Evolutionary conservation across 78 protist species (phyloP), one percentile per base, ranked within the genome.

Genomic region (Parvularia atlantis): DNA sequence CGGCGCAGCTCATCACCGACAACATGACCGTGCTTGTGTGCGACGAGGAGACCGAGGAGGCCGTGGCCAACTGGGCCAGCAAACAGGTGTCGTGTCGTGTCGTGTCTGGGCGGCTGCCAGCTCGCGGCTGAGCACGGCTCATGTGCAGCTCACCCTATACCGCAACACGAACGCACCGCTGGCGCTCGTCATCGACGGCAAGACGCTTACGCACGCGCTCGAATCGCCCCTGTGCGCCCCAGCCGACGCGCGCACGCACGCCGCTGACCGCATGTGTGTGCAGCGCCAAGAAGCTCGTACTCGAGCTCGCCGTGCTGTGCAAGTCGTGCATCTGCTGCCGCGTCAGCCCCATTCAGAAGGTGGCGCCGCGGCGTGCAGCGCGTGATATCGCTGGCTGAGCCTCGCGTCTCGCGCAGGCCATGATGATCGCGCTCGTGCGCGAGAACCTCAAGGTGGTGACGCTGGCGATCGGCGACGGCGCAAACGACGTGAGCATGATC

Each of bases 331-430:
- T 94, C 14, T 83, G 83, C 24, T 94, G 98, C 85, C 81, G 98
- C 24, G 91, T 80, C 37, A 36, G 91, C 6, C 96, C 96, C 2
- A 1, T 33, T 2, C 98, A 94, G 69, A 94, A 94, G 75, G 92
- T 90, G n/a, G n/a, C n/a, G n/a, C n/a, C n/a, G n/a, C n/a, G n/a
- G n/a, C n/a, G n/a, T n/a, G n/a, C n/a, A n/a, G n/a, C n/a, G n/a
- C n/a, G 24, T 37, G 54, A 20, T 50, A 50, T n/a, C n/a, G n/a
- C n/a, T n/a, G n/a, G n/a, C n/a, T n/a, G n/a, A n/a, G n/a, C n/a
- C n/a, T n/a, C n/a, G n/a, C n/a, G n/a, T n/a, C n/a, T n/a, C n/a
- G n/a, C n/a, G n/a, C n/a, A n/a, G n/a, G n/a, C n/a, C n/a, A n/a
- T n/a, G n/a, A n/a, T n/a, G n/a, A n/a, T n/a, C n/a, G n/a, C n/a